A percentile compares a stretch with the other conserved stretches of the same genome.
Conservation (phyloP, 257 asterid species). For the Solanum chiquidenum region DNA sequence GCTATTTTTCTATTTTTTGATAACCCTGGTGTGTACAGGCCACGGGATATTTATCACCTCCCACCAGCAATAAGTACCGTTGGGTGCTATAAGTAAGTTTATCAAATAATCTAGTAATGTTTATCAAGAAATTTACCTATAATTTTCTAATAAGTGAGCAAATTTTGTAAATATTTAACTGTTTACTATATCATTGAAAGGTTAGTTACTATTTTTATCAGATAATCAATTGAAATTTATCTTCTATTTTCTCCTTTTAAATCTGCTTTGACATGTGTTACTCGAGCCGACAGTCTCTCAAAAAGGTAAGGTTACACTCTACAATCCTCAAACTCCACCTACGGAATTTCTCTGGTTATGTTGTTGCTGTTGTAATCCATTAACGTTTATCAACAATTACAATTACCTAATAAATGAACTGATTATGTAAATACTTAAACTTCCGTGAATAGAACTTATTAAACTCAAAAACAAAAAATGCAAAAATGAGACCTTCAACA, state of each 20-base stretch:
- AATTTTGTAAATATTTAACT: not conserved
- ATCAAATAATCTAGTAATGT: not conserved
- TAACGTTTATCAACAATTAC: not conserved
- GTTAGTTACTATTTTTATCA: not conserved
- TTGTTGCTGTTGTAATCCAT: not conserved
- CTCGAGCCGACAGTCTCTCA: not conserved
- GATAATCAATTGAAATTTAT: not conserved
- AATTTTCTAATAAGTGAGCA: not conserved
- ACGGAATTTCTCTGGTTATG: not conserved
- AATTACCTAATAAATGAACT: not conserved
- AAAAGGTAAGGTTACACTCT: not conserved
- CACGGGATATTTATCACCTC: not conserved
- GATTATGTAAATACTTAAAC: not conserved
- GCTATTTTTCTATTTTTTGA: not conserved
- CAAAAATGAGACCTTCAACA: conserved; percentile 35
- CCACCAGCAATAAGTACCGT: not conserved
- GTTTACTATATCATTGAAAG: not conserved
- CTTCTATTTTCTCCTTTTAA: not conserved
- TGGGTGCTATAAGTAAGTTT: not conserved
- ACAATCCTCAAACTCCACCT: not conserved
- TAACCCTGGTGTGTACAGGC: not conserved
- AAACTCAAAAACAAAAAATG: not conserved
- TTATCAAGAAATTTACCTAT: not conserved
- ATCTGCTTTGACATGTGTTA: not conserved
- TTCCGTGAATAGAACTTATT: not conserved